These are phyloP conservation scores for Neofusicoccum laricinum DNA, from an alignment of 2,329 filamentous ascomycete genomes.

Conservation along the genomic window DNA sequence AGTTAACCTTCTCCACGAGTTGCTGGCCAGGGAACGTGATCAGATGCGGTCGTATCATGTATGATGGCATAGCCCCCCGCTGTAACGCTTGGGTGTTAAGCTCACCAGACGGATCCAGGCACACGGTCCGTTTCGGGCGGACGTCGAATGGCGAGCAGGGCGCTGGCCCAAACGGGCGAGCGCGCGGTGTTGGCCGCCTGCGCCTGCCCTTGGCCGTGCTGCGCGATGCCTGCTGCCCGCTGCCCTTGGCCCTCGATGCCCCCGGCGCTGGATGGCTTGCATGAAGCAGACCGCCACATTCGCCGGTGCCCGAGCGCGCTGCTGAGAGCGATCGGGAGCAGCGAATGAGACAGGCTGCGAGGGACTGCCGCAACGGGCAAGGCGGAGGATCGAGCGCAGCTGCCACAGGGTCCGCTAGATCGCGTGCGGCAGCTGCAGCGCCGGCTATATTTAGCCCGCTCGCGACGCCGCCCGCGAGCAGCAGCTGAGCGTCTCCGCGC, in stretches of 20 bases:
- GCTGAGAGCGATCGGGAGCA: conserved; percentile 8
- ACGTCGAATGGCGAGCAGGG: conserved; percentile 14
- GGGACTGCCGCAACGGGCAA: conserved; percentile 8
- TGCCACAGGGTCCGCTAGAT: conserved; percentile 13
- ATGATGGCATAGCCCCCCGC: conserved; percentile 36
- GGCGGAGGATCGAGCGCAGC: conserved; percentile 13
- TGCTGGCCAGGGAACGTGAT: conserved; percentile 26
- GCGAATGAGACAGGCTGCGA: conserved; percentile 11
- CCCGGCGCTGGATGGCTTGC: conserved; percentile 15
- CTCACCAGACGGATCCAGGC: conserved; percentile 25
- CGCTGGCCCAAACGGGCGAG: conserved; percentile 14
- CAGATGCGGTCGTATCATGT: conserved; percentile 22
- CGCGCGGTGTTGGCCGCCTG: conserved; percentile 7
- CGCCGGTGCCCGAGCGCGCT: conserved; percentile 8
- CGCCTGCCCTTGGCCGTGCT: neutral
- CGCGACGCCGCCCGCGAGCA: neutral
- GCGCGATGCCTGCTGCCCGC: neutral
- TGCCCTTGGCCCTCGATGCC: conserved; percentile 9
- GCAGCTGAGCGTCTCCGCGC: conserved; percentile 1
- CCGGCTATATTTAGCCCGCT: conserved; percentile 11
- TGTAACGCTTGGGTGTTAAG: conserved; percentile 33
- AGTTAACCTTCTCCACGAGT: conserved; percentile 17
- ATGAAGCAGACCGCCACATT: conserved; percentile 17
- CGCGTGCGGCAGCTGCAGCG: conserved; percentile 14
- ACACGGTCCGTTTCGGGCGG: conserved; percentile 25